A percentile compares a stretch with the other conserved stretches of the same genome.
These are phyloP conservation scores for Gossypium trilobum DNA, from an alignment of 441 rosid species.

Conservation along the genomic window DNA sequence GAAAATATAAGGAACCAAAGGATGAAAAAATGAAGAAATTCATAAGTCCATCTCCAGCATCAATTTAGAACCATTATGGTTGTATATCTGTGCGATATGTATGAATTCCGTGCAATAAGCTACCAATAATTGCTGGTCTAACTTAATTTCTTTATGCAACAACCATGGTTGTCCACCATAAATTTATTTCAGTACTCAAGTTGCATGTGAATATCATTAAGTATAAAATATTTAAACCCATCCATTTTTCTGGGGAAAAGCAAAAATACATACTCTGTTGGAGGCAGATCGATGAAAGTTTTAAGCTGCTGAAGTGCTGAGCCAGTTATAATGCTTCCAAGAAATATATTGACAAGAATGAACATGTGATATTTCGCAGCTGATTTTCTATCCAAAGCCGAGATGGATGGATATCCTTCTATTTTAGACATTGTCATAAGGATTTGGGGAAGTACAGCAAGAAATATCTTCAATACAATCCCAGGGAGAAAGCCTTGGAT, in stretches of 20 bases:
- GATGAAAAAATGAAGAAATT: neutral
- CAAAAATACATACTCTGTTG: slow-evolving; percentile 39
- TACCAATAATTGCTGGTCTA: neutral
- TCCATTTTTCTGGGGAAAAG: neutral
- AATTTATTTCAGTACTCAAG: too few species aligned
- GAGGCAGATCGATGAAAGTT: slow-evolving; percentile 37
- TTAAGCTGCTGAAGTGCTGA: slow-evolving; percentile 58
- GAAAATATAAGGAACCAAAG: neutral
- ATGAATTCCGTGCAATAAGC: neutral
- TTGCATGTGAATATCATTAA: neutral
- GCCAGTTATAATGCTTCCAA: slow-evolving; percentile 55
- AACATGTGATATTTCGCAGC: slow-evolving; percentile 53
- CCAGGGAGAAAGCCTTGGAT: slow-evolving; percentile 71
- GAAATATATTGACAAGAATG: slow-evolving; percentile 47
- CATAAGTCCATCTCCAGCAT: neutral
- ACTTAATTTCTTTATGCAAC: neutral
- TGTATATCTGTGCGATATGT: neutral
- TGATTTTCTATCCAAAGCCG: slow-evolving; percentile 50
- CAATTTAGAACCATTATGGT: neutral
- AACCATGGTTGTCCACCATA: too few species aligned
- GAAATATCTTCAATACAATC: slow-evolving; percentile 56
- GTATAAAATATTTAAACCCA: neutral
- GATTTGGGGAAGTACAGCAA: slow-evolving; percentile 41
- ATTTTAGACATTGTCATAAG: slow-evolving; percentile 60
- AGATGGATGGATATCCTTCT: slow-evolving; percentile 49